phyloP scores from a whole-genome alignment of 441 rosid species.

The Syzygium malaccense region DNA sequence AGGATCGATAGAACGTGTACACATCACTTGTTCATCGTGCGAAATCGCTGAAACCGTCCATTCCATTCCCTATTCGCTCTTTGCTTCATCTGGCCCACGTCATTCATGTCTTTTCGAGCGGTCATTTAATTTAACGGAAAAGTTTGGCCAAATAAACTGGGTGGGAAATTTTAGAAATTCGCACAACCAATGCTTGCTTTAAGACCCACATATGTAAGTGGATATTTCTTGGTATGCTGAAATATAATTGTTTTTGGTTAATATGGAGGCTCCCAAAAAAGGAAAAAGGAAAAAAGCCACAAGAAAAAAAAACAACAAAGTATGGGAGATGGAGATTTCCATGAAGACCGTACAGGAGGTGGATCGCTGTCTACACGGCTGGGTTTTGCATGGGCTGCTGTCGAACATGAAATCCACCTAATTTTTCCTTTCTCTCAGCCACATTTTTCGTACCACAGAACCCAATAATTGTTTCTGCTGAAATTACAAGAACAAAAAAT shows the following conservation, averaged over 20 bases:
- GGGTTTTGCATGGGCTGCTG: neutral
- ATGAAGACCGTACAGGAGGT: neutral
- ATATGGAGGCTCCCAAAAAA: neutral
- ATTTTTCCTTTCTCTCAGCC: neutral
- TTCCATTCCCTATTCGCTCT: neutral
- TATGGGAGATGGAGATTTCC: constrained; percentile 3
- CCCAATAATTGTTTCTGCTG: neutral
- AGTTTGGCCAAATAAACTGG: no score
- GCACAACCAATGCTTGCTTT: neutral
- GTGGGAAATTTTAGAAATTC: neutral
- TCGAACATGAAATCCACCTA: neutral
- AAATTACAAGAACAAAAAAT: neutral
- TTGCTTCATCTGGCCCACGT: neutral
- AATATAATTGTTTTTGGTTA: neutral
- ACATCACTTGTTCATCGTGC: neutral
- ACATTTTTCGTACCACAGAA: neutral
- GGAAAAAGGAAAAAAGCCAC: neutral
- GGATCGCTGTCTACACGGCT: constrained; percentile 32
- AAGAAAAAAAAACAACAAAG: neutral
- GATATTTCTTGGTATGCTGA: neutral
- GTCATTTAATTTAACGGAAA: neutral
- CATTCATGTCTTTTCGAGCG: neutral
- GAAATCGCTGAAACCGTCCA: neutral
- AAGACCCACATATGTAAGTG: neutral
- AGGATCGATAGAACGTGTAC: neutral